Percentiles rank a stretch among this genome's conserved stretches.
Conservation (phyloP, 352 stramenopile species). For the Phytophthora pini region DNA sequence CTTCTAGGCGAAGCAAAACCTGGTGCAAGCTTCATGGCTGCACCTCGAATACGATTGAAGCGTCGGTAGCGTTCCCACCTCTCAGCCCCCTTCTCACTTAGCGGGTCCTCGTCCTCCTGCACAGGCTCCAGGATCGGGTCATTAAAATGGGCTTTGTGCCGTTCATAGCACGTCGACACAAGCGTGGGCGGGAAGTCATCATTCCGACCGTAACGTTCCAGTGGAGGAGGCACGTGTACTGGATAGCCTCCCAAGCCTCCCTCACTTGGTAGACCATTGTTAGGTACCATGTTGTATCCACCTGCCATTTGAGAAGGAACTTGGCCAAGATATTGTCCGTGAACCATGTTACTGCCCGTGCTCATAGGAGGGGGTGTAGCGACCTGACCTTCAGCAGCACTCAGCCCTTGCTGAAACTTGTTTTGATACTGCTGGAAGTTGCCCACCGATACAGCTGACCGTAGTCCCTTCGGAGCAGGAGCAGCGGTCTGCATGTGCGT, state of each 20-base stretch:
- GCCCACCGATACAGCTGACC: slow-evolving; percentile 71
- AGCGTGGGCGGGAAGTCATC: slow-evolving; percentile 60
- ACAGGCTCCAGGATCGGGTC: slow-evolving; percentile 67
- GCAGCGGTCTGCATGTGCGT: slow-evolving; percentile 19
- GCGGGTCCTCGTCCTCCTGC: slow-evolving; percentile 75
- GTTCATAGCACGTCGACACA: slow-evolving; percentile 69
- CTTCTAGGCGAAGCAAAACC: slow-evolving; percentile 53
- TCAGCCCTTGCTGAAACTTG: slow-evolving; percentile 41
- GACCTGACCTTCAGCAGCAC: slow-evolving; percentile 9
- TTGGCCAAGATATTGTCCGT: slow-evolving; percentile 33
- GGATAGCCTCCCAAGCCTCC: slow-evolving; percentile 13
- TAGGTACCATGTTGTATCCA: slow-evolving; percentile 21
- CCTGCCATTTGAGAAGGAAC: slow-evolving; percentile 11
- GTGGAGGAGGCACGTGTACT: slow-evolving; percentile 19
- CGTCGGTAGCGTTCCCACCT: slow-evolving; percentile 67
- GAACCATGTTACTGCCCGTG: slow-evolving; percentile 20
- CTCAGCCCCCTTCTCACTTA: slow-evolving; percentile 78
- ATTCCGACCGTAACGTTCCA: slow-evolving; percentile 56
- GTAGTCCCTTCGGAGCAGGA: slow-evolving; percentile 38
- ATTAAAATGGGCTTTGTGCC: slow-evolving; percentile 77
- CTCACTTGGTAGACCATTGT: slow-evolving; percentile 11
- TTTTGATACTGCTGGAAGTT: slow-evolving; percentile 80
- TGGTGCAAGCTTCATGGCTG: slow-evolving; percentile 64
- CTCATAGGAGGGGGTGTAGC: slow-evolving; percentile 19
- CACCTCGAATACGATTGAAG: slow-evolving; percentile 67